Evolutionary conservation across 345 rosid species (phyloP).

Genomic region (Dipteronia sinensis): DNA sequence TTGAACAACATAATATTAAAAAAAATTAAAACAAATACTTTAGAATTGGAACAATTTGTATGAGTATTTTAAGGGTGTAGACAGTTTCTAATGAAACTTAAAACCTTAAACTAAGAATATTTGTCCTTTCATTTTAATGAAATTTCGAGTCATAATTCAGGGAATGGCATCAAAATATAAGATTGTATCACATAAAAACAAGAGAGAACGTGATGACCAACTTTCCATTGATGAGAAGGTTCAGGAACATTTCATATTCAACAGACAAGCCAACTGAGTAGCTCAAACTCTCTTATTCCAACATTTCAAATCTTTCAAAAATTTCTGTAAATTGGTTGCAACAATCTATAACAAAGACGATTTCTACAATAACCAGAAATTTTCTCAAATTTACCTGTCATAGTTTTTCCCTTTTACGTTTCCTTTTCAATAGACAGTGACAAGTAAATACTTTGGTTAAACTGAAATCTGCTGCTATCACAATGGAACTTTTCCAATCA

Average conservation of each 20-base stretch:
- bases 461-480: slow-evolving; percentile 3
- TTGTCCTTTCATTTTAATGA: not conserved
- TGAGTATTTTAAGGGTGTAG: not conserved
- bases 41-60: not conserved
- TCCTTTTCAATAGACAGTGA: not conserved
- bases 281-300: not conserved
- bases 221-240: not conserved
- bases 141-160: not conserved
- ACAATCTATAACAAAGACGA: not conserved
- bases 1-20: not conserved
- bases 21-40: not conserved
- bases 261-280: not conserved
- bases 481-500: not conserved
- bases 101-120: not conserved
- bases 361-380: not conserved
- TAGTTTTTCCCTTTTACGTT: not conserved
- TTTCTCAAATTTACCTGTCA: not conserved
- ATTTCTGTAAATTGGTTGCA: not conserved
- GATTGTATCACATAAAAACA: not conserved
- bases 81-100: not conserved
- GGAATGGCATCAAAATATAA: not conserved
- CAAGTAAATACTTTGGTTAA: not conserved
- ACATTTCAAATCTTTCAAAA: not conserved
- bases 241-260: not conserved
- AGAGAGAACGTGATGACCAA: not conserved